Base-by-base conservation (phyloP, 1,284 basidiomycete genomes). In the Pholiota adiposa region DNA sequence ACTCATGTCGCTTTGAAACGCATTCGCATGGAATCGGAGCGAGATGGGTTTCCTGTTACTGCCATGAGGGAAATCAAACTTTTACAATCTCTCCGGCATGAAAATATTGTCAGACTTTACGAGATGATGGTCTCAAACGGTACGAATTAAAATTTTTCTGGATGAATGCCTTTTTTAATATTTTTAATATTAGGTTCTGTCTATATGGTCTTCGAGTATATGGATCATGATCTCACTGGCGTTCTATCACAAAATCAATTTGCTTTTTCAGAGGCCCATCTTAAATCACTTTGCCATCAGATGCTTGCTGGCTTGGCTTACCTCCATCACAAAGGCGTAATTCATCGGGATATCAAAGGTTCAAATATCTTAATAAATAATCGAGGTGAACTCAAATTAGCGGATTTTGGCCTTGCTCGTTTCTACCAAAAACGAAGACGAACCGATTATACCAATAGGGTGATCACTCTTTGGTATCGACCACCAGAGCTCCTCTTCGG, bases 161-260 rank as follows among this genome's bases (percentile, higher is more conserved):
- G 16, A 36, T 53, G n/a, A n/a, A n/a, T n/a, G n/a, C n/a, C n/a
- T 21, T 6, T 50, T 43, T 29, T 7, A 56, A 53, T 18, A 51
- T 54, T 14, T 66, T 57, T 59, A 31, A 31, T 23, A 41, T 27
- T 59, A 96, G 96, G 94, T 57, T 92, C 93, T 43, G 94, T 98
- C 19, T 98, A 96, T 77, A 99, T 99, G 96, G 97, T 99, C 27
- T 96, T 99, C 70, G 96, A 99, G 75, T 99, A 99, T 75, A 96
- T 98, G 93, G 96, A 99, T 70, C 97, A 99, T 74, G 97, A 99
- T 72, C 82, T 99, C 54, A 98, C 96, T 2, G 98, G 98, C 2
- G 84, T 99, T 55, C 82, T 99, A 12, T 93, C 94, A 1, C 96
- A 98, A 75, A 94, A 88, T 0, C 87, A 93, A 73, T 96, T 93